A percentile compares a stretch with the other conserved stretches of the same genome.
Conservation (phyloP, 2,329 filamentous ascomycete species). For the Hawksworthiomyces lignivorus region DNA sequence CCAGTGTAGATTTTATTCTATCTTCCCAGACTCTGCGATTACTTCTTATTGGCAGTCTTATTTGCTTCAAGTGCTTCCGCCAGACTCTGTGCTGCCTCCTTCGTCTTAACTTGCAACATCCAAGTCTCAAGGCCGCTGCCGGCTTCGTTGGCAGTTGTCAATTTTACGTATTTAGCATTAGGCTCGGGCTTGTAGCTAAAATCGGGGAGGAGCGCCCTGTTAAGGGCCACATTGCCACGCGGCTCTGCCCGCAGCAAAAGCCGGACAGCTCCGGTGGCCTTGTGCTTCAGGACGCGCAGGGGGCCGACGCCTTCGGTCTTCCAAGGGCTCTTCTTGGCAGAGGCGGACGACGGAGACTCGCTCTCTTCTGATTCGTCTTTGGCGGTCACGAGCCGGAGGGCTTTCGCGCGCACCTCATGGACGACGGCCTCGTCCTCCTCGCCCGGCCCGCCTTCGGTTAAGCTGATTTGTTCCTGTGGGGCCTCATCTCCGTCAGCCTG, state of each 20-base stretch:
- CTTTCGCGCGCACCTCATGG: conserved; percentile 64
- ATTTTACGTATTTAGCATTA: conserved; percentile 49
- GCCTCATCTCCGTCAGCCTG: conserved; percentile 48
- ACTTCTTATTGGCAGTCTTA: conserved; percentile 50
- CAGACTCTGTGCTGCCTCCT: conserved; percentile 47
- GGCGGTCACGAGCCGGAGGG: conserved; percentile 50
- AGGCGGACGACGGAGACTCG: conserved; percentile 30
- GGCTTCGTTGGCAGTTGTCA: conserved; percentile 49
- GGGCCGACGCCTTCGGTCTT: conserved; percentile 62
- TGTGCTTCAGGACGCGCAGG: conserved; percentile 66
- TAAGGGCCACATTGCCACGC: conserved; percentile 65
- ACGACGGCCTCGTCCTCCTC: conserved; percentile 66
- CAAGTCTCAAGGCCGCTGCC: conserved; percentile 59
- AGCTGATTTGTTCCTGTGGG: conserved; percentile 61
- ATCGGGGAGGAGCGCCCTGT: conserved; percentile 56
- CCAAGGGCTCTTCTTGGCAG: conserved; percentile 52
- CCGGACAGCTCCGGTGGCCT: conserved; percentile 57
- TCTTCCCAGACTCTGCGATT: conserved; percentile 9
- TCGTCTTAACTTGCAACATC: conserved; percentile 64
- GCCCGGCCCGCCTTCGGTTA: conserved; percentile 57
- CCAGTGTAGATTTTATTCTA: neutral
- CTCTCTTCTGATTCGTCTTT: conserved; percentile 37
- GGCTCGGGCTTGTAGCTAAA: conserved; percentile 53
- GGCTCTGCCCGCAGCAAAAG: conserved; percentile 69
- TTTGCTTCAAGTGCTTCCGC: conserved; percentile 43